Conservation (phyloP, 2,329 filamentous ascomycete species). For the Fusarium beomiforme region DNA sequence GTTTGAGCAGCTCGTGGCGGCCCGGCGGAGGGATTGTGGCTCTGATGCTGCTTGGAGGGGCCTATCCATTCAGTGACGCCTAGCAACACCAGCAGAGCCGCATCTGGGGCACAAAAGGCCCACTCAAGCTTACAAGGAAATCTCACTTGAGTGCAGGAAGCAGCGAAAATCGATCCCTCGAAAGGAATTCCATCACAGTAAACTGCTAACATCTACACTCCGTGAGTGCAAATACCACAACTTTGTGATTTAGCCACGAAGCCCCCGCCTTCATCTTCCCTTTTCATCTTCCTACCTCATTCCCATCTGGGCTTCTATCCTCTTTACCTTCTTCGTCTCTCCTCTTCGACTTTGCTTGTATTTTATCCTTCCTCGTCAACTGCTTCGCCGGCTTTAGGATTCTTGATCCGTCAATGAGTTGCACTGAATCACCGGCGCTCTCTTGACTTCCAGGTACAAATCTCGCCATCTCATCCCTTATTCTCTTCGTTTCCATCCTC, state of each 20-base stretch:
- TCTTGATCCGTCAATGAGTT: too few species aligned
- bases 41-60: constrained; percentile 2
- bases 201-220: neutral
- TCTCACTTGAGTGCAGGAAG: neutral
- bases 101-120: neutral
- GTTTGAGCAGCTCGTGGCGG: neutral
- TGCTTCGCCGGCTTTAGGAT: neutral
- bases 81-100: constrained; percentile 7
- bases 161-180: neutral
- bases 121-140: neutral
- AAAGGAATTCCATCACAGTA: neutral
- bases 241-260: neutral
- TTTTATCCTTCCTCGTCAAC: neutral
- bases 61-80: neutral
- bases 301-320: neutral
- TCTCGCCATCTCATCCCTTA: neutral
- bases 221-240: neutral
- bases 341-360: rapidly evolving
- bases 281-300: neutral
- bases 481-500: too few species aligned
- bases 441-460: neutral
- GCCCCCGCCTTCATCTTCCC: rapidly evolving
- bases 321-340: neutral
- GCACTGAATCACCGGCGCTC: neutral
- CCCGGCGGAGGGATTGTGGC: neutral